phyloP scores from a whole-genome alignment of 2,329 filamentous ascomycete genomes.

The Exophiala dermatitidis region DNA sequence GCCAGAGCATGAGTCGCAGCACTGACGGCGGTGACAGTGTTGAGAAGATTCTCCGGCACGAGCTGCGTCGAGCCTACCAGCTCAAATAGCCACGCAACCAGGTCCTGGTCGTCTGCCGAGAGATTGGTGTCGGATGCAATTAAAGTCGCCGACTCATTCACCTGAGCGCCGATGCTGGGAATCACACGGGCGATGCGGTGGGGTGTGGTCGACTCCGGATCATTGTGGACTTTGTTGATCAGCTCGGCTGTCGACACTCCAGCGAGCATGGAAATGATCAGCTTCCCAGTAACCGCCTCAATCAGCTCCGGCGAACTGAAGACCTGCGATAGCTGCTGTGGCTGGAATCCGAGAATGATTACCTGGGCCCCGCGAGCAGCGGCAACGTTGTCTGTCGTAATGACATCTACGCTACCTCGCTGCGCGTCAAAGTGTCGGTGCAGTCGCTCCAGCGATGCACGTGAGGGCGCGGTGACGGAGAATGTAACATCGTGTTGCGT shows the following conservation, averaged over 20 bases:
- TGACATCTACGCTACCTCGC: constrained; percentile 1
- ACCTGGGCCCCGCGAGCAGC: constrained; percentile 32
- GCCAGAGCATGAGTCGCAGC: no score
- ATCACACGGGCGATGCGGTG: constrained; percentile 37
- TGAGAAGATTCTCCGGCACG: no score
- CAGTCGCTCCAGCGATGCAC: constrained; percentile 1
- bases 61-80: no score
- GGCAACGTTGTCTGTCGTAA: constrained; percentile 6
- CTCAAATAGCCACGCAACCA: no score
- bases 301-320: constrained; percentile 36
- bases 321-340: constrained; percentile 37
- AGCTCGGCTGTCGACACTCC: constrained; percentile 34
- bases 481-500: constrained; percentile 1
- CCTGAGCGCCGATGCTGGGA: no score
- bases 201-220: not conserved
- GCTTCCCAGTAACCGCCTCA: constrained; percentile 38
- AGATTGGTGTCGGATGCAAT: no score
- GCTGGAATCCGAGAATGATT: constrained; percentile 44
- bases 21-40: no score
- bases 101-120: no score
- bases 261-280: constrained; percentile 47
- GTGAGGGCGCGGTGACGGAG: constrained; percentile 4
- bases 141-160: no score
- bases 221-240: constrained; percentile 20
- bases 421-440: not conserved